Conservation (phyloP, 345 rosid species). For the Lepidium didymum region DNA sequence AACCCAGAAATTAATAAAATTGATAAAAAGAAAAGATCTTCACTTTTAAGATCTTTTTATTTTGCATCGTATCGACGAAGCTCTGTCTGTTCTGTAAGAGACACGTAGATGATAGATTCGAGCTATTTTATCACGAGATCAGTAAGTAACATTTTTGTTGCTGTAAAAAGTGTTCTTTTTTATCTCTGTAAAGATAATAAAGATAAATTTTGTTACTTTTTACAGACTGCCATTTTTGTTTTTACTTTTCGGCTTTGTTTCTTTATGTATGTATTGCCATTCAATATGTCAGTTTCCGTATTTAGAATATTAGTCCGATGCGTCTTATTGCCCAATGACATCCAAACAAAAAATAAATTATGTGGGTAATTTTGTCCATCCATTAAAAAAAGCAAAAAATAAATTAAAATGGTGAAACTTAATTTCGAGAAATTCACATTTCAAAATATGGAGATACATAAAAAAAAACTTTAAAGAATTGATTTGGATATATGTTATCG, state of each 20-base stretch:
- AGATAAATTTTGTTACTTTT: conserved; percentile 7
- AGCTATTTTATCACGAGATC: conserved; percentile 25
- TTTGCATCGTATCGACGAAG: conserved; percentile 28
- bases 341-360: neutral
- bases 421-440: too few species aligned
- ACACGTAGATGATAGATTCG: conserved; percentile 32
- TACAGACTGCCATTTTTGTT: conserved; percentile 19
- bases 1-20: neutral
- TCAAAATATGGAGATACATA: too few species aligned
- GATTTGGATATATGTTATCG: too few species aligned
- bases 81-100: conserved; percentile 25
- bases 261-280: conserved; percentile 29
- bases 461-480: too few species aligned
- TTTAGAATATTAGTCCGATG: conserved; percentile 28
- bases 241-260: conserved; percentile 23
- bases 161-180: conserved; percentile 14
- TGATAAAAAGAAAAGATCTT: neutral
- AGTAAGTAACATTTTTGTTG: neutral
- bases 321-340: conserved; percentile 14
- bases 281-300: conserved; percentile 32
- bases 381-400: neutral
- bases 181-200: neutral
- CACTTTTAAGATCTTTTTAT: conserved; percentile 4
- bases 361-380: too few species aligned
- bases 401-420: neutral